These are phyloP conservation scores for Dictyostelium brefeldianum DNA, from an alignment of 78 protist species.

Conservation along the genomic window DNA sequence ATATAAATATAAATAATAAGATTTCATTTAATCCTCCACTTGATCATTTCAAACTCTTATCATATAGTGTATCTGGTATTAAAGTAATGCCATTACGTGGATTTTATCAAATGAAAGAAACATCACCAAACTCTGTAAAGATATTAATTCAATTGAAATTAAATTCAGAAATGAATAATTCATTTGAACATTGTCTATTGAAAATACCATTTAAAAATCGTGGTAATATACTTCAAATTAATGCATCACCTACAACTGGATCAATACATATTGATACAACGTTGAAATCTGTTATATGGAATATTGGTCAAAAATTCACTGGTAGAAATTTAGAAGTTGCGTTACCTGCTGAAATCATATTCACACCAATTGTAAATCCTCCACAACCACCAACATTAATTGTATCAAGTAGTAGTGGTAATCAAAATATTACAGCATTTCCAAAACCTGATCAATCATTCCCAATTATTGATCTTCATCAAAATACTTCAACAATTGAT, in stretches of 20 bases:
- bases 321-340: slow-evolving; percentile 73
- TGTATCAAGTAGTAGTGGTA: slow-evolving; percentile 38
- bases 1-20: slow-evolving; percentile 54
- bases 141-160: slow-evolving; percentile 68
- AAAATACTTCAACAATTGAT: neutral
- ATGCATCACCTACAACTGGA: slow-evolving; percentile 64
- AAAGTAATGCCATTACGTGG: slow-evolving; percentile 60
- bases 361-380: neutral
- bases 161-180: slow-evolving; percentile 14
- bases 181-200: slow-evolving; percentile 53
- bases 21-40: slow-evolving; percentile 74
- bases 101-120: slow-evolving; percentile 77
- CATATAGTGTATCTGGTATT: slow-evolving; percentile 35
- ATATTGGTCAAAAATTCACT: slow-evolving; percentile 66
- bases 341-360: slow-evolving; percentile 56
- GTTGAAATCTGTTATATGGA: slow-evolving; percentile 52
- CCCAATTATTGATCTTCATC: slow-evolving; percentile 7
- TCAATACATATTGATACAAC: slow-evolving; percentile 15
- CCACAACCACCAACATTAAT: slow-evolving; percentile 66
- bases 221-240: slow-evolving; percentile 18
- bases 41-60: slow-evolving; percentile 28
- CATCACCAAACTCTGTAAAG: neutral
- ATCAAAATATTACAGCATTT: slow-evolving; percentile 19
- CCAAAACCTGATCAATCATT: slow-evolving; percentile 44
- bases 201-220: slow-evolving; percentile 54